Evolutionary conservation across 768 basidiomycete species (phyloP).

Genomic region (Hypholoma sublateritium): DNA sequence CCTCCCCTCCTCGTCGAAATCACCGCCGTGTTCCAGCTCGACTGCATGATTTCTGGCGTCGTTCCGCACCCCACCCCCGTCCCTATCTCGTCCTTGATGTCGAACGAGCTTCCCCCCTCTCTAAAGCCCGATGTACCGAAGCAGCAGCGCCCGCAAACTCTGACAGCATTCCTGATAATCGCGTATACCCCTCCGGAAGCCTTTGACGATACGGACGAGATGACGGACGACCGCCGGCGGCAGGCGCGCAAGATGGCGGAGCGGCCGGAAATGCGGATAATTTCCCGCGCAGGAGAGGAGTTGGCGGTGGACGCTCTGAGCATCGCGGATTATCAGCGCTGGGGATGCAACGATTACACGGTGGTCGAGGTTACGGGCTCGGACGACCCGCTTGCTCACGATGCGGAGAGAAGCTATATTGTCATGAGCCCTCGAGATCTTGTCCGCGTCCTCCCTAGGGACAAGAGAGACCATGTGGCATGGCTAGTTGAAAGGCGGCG

Average conservation of each 20-base stretch:
- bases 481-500: conserved; percentile 88
- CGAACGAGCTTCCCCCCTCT: conserved; percentile 15
- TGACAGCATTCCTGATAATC: conserved; percentile 81
- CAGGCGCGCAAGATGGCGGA: conserved; percentile 85
- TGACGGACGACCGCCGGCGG: conserved; percentile 66
- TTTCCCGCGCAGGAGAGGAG: conserved; percentile 88
- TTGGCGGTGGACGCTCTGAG: conserved; percentile 80
- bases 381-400: conserved; percentile 24
- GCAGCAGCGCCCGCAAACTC: conserved; percentile 22
- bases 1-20: conserved; percentile 80
- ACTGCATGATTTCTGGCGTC: conserved; percentile 94
- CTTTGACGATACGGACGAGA: conserved; percentile 57
- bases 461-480: conserved; percentile 83
- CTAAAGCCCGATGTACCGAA: conserved; percentile 16
- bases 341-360: conserved; percentile 91
- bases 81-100: conserved; percentile 14
- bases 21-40: conserved; percentile 88
- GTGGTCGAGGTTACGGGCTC: conserved; percentile 52
- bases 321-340: conserved; percentile 75
- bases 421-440: conserved; percentile 87
- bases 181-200: conserved; percentile 84
- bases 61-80: conserved; percentile 65
- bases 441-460: conserved; percentile 84
- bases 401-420: conserved; percentile 59
- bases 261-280: conserved; percentile 92